phyloP scores from a whole-genome alignment of 805 yeast species.

The Teunomyces tritomae region DNA sequence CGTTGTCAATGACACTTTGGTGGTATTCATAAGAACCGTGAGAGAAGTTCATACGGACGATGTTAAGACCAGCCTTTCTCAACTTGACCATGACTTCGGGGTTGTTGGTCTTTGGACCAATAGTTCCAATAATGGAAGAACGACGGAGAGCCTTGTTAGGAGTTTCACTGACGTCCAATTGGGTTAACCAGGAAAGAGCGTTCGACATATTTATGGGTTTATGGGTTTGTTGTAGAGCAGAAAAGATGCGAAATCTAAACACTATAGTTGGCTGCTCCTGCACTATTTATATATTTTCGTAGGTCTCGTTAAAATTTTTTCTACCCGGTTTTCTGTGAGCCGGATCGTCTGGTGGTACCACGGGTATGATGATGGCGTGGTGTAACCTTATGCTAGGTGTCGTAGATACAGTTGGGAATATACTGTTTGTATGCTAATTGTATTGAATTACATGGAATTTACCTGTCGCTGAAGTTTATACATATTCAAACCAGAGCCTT shows the following conservation, averaged over 20 bases:
- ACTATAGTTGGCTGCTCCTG: background rate
- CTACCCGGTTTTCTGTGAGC: conserved; percentile 11
- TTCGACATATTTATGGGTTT: conserved; percentile 31
- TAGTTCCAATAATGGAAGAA: conserved; percentile 96
- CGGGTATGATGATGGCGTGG: conserved; percentile 2
- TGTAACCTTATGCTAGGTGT: background rate
- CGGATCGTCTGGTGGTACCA: conserved; percentile 5
- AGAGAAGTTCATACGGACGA: conserved; percentile 98
- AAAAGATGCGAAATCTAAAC: background rate
- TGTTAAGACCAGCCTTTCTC: conserved; percentile 96
- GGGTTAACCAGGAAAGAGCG: conserved; percentile 76
- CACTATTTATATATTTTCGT: conserved; percentile 7
- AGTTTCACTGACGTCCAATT: conserved; percentile 67
- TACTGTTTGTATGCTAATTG: no score
- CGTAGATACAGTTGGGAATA: background rate
- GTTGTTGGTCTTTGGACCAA: conserved; percentile 96
- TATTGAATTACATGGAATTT: no score
- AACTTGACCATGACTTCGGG: conserved; percentile 80
- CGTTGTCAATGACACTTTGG: conserved; percentile 93
- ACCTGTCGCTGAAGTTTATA: background rate
- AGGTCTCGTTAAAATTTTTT: conserved; percentile 8
- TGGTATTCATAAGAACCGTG: conserved; percentile 98
- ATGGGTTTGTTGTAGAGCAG: background rate
- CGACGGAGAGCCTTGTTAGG: conserved; percentile 85
- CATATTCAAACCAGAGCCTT: background rate